Conservation (phyloP, 345 rosid species). For the Boechera divaricarpa region DNA sequence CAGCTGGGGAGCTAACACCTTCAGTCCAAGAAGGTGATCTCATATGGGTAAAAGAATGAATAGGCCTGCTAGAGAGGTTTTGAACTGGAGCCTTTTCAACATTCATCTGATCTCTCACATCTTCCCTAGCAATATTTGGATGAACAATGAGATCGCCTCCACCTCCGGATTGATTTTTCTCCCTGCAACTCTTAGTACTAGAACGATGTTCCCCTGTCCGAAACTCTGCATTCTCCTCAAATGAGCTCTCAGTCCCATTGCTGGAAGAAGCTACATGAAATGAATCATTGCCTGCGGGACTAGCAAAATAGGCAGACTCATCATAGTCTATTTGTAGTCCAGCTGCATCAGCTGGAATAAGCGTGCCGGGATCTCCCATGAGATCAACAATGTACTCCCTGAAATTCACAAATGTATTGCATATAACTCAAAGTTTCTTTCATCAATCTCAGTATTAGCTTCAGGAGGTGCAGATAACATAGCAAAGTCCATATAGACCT, state of each 20-base stretch:
- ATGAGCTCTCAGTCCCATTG: slow-evolving; percentile 63
- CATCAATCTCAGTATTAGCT: slow-evolving; percentile 1
- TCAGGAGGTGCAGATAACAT: not conserved
- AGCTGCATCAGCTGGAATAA: slow-evolving; percentile 88
- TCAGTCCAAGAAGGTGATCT: slow-evolving; percentile 99
- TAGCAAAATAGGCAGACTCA: slow-evolving; percentile 60
- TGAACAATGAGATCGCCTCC: slow-evolving; percentile 45
- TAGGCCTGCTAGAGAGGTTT: slow-evolving; percentile 60
- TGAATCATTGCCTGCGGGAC: slow-evolving; percentile 62
- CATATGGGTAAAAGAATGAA: slow-evolving; percentile 61
- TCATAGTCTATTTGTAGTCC: slow-evolving; percentile 67
- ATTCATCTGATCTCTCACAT: not conserved
- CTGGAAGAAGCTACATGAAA: slow-evolving; percentile 67
- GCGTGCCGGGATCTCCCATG: slow-evolving; percentile 96
- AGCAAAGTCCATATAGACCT: slow-evolving; percentile 3
- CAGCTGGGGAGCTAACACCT: slow-evolving; percentile 92
- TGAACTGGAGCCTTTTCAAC: slow-evolving; percentile 38
- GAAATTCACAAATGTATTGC: slow-evolving; percentile 28
- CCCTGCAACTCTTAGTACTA: slow-evolving; percentile 42
- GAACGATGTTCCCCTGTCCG: slow-evolving; percentile 56
- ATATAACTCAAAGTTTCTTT: slow-evolving; percentile 13
- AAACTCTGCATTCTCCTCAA: slow-evolving; percentile 59
- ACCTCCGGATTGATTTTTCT: slow-evolving; percentile 49
- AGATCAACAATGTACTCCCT: slow-evolving; percentile 98
- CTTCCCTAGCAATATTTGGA: slow-evolving; percentile 38